Evolutionary conservation across 495 filamentous ascomycete species (phyloP).

Genomic region (Saxophila tyrrhenica): DNA sequence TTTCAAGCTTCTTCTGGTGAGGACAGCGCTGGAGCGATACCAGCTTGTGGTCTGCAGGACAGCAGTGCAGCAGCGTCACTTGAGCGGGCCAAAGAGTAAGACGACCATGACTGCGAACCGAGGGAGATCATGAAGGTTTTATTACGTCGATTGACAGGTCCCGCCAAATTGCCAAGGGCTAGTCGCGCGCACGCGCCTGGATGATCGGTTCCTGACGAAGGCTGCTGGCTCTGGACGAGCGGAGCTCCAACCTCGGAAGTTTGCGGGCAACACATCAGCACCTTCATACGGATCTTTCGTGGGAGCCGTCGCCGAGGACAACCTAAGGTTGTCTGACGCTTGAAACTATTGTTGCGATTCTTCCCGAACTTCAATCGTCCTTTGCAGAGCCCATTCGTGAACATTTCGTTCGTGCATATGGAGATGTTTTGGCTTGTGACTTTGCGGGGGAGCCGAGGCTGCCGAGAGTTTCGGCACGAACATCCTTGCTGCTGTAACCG

Average conservation of each 20-base stretch:
- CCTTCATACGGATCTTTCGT: not conserved
- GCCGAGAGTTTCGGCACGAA: not conserved
- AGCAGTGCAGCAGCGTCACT: no score
- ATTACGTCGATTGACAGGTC: constrained; percentile 6
- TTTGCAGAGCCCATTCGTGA: no score
- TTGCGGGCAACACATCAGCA: constrained; percentile 1
- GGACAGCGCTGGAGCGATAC: not conserved
- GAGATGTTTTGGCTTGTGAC: not conserved
- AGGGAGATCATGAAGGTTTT: constrained; percentile 5
- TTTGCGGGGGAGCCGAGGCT: constrained; percentile 7
- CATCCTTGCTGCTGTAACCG: not conserved
- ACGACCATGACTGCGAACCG: not conserved
- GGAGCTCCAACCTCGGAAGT: constrained; percentile 17
- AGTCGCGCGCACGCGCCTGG: constrained; percentile 8
- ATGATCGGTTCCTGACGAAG: constrained; percentile 11
- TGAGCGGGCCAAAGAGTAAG: not conserved
- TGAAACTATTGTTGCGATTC: no score
- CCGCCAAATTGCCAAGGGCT: not conserved
- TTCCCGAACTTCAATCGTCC: no score
- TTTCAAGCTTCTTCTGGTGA: not conserved
- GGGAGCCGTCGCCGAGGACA: no score
- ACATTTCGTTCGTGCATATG: no score
- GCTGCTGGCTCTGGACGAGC: constrained; percentile 7
- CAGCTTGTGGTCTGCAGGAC: not conserved
- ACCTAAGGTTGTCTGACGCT: no score